Evolutionary conservation across 2,329 filamentous ascomycete species (phyloP).

Genomic region (Knufia petricola): DNA sequence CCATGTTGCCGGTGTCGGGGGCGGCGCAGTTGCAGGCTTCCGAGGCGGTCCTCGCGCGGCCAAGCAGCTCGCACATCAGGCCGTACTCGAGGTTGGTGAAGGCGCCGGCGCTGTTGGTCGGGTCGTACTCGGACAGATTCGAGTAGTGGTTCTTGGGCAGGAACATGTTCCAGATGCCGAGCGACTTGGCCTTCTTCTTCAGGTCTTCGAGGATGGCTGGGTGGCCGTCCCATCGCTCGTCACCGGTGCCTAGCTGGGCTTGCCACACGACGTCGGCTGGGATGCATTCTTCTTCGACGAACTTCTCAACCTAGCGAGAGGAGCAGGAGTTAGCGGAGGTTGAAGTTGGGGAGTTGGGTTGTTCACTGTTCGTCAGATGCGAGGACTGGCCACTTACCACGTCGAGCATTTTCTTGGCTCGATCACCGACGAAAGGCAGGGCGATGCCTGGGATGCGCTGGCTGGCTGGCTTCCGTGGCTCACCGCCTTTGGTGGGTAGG

Average conservation of each 20-base stretch:
- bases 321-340: too few relatives aligned
- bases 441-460: slow-evolving; percentile 49
- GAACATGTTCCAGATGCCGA: slow-evolving; percentile 98
- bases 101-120: slow-evolving; percentile 41
- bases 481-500: slow-evolving; percentile 29
- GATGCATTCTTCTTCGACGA: slow-evolving; percentile 91
- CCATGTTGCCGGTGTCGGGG: slow-evolving; percentile 92
- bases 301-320: slow-evolving; percentile 66
- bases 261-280: slow-evolving; percentile 70
- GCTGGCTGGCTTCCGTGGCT: slow-evolving; percentile 31
- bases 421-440: slow-evolving; percentile 63
- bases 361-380: too few relatives aligned
- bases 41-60: slow-evolving; percentile 70
- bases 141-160: slow-evolving; percentile 80
- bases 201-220: slow-evolving; percentile 77
- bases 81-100: slow-evolving; percentile 95
- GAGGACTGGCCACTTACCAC: slow-evolving; percentile 41
- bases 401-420: slow-evolving; percentile 74
- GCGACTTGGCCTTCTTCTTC: slow-evolving; percentile 67
- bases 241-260: slow-evolving; percentile 67
- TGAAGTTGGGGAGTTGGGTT: too few relatives aligned
- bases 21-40: slow-evolving; percentile 85
- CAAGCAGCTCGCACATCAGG: slow-evolving; percentile 90
- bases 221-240: slow-evolving; percentile 67
- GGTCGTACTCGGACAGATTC: slow-evolving; percentile 57